These are phyloP conservation scores for Citrus inodora DNA, from an alignment of 345 rosid species.

Conservation along the genomic window DNA sequence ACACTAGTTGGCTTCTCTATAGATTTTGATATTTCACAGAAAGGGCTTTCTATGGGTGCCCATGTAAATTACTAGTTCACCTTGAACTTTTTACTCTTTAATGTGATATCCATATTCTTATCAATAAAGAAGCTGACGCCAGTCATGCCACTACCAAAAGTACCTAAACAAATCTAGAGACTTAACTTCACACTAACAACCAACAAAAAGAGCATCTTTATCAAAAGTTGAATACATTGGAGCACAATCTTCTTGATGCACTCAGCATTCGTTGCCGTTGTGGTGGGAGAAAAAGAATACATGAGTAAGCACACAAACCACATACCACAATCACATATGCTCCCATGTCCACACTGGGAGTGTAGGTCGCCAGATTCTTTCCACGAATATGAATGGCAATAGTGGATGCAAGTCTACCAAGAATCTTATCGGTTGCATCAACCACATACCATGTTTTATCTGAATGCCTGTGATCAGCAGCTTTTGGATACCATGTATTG, in stretches of 20 bases:
- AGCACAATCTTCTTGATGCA: not conserved
- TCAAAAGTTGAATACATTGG: not conserved
- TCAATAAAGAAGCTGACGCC: not conserved
- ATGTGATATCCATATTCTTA: not conserved
- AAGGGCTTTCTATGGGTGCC: not conserved
- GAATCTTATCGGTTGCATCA: conserved; percentile 88
- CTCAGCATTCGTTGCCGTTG: not conserved
- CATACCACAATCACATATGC: conserved; percentile 97
- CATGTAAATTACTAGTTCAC: not conserved
- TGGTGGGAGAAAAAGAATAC: not conserved
- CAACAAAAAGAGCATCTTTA: not conserved
- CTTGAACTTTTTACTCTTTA: not conserved
- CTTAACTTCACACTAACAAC: not conserved
- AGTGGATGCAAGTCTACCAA: conserved; percentile 86
- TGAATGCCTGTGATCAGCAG: conserved; percentile 75
- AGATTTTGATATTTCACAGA: no score
- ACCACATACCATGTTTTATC: conserved; percentile 86
- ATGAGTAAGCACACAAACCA: not conserved
- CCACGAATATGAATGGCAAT: conserved; percentile 90
- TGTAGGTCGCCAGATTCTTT: conserved; percentile 81
- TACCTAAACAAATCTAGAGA: not conserved
- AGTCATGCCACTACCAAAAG: not conserved
- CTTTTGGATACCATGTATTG: conserved; percentile 95
- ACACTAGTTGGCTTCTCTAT: not conserved
- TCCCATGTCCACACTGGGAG: conserved; percentile 99